A percentile compares a stretch with the other conserved stretches of the same genome.
Conservation (phyloP, 495 filamentous ascomycete genomes). For the Penicillium canescens region DNA sequence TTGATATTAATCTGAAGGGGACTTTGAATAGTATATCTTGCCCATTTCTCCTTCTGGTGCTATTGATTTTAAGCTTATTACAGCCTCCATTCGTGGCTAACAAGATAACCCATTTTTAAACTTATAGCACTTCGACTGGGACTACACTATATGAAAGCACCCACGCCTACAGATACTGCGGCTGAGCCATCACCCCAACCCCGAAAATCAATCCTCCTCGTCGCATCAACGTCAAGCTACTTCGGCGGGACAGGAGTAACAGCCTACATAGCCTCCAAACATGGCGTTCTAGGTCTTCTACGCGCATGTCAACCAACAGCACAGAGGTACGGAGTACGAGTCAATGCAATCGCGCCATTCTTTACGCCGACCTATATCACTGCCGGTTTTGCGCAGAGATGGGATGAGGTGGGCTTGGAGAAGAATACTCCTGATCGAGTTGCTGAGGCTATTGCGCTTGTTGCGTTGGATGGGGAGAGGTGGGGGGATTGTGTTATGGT, state of each 20-base stretch:
- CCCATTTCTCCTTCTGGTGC: not conserved
- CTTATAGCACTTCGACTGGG: constrained; percentile 17
- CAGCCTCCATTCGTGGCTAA: no score
- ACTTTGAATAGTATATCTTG: constrained; percentile 31
- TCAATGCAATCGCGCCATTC: constrained; percentile 33
- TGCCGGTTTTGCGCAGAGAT: constrained; percentile 17
- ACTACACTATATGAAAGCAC: constrained; percentile 17
- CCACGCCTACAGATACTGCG: not conserved
- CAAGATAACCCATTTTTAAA: not conserved
- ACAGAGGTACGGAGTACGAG: constrained; percentile 14
- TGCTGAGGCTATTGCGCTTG: constrained; percentile 19
- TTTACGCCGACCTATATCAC: constrained; percentile 31
- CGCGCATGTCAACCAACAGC: constrained; percentile 25
- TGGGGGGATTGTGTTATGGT: constrained; percentile 23
- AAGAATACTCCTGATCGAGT: constrained; percentile 27
- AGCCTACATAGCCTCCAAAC: constrained; percentile 35
- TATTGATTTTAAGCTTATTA: no score
- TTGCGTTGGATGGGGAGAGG: constrained; percentile 13
- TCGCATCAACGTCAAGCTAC: constrained; percentile 30
- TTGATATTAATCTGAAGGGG: constrained; percentile 38
- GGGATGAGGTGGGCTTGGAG: constrained; percentile 22
- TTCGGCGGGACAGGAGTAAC: constrained; percentile 31
- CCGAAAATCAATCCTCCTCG: constrained; percentile 25
- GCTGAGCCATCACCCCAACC: not conserved
- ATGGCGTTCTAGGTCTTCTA: constrained; percentile 30